Conservation (phyloP, 306 rosid species). For the Trichosanthes truncata region DNA sequence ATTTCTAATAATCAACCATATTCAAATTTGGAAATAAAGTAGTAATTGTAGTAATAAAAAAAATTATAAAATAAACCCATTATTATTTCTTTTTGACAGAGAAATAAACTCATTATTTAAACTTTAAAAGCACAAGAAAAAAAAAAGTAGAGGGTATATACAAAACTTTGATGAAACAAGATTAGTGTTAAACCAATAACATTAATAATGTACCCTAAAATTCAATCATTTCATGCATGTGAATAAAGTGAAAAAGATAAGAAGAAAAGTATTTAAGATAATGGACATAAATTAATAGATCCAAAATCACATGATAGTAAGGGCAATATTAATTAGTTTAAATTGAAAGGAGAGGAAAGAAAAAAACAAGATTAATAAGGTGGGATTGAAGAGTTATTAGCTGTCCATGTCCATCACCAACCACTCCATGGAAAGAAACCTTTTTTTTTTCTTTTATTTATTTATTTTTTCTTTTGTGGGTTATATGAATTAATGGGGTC, state of each 20-base stretch:
- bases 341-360: not conserved
- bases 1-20: too few species aligned
- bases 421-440: not conserved
- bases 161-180: not conserved
- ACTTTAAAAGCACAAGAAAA: too few species aligned
- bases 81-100: too few species aligned
- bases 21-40: too few species aligned
- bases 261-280: not conserved
- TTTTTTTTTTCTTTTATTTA: not conserved
- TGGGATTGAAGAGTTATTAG: constrained; percentile 1
- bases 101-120: too few species aligned
- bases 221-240: not conserved
- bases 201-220: not conserved
- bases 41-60: too few species aligned
- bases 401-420: constrained; percentile 2
- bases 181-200: not conserved
- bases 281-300: not conserved
- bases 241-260: not conserved
- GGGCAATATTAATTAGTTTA: not conserved
- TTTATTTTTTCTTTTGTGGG: not conserved
- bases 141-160: not conserved
- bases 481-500: not conserved
- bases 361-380: not conserved
- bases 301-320: not conserved
- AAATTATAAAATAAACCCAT: too few species aligned